These are phyloP conservation scores for Acorus gramineus DNA, from an alignment of 106 monocot species.

Conservation along the genomic window DNA sequence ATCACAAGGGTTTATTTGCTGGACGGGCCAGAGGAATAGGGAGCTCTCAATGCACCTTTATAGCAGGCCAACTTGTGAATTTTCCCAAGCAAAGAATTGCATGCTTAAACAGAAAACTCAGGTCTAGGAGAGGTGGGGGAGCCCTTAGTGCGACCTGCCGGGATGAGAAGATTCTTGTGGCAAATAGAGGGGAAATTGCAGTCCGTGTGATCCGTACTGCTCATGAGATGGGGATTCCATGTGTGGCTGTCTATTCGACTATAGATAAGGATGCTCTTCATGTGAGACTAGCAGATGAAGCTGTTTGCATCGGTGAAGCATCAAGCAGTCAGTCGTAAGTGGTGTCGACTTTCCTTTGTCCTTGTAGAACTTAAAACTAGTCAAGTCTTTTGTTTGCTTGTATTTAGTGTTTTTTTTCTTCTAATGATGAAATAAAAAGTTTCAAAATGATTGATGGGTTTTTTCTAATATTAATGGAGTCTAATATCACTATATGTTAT, in stretches of 20 bases:
- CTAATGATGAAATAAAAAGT: too few species aligned
- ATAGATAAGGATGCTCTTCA: neutral
- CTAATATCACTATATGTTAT: too few species aligned
- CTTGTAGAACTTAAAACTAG: neutral
- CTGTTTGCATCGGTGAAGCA: neutral
- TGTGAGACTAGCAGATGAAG: neutral
- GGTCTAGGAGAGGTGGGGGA: constrained; percentile 38
- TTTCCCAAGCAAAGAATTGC: constrained; percentile 28
- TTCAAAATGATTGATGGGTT: too few species aligned
- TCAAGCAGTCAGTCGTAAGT: constrained; percentile 82
- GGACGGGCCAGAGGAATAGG: constrained; percentile 36
- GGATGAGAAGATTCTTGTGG: constrained; percentile 13
- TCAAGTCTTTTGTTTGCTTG: too few species aligned
- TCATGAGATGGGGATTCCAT: neutral
- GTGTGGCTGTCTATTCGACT: neutral
- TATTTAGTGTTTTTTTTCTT: too few species aligned
- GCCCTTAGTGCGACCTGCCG: constrained; percentile 42
- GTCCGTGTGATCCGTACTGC: neutral
- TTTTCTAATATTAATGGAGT: too few species aligned
- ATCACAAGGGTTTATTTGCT: constrained; percentile 39
- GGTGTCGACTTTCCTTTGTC: neutral
- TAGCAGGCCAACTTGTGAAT: constrained; percentile 35
- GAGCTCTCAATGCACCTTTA: constrained; percentile 59
- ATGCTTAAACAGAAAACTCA: constrained; percentile 3
- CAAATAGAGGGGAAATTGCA: constrained; percentile 1